Percentiles rank a stretch among this genome's conserved stretches.
Evolutionary conservation across 805 yeast genomes (phyloP).

Genomic region (Lipomyces yamadae): DNA sequence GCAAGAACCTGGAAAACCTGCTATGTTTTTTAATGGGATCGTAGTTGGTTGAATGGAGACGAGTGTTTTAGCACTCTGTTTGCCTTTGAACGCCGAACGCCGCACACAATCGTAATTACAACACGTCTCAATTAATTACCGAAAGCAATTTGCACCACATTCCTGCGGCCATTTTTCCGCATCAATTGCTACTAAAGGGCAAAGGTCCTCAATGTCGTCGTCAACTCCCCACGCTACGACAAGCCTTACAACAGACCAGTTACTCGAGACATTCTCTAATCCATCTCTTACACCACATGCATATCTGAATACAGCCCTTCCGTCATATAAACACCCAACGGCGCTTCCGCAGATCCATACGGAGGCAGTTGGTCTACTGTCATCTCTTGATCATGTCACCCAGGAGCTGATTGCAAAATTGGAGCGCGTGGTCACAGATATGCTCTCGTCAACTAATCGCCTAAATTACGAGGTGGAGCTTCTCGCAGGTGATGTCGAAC

Average conservation of each 20-base stretch:
- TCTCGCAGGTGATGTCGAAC: slow-evolving; percentile 35
- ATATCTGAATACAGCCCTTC: slow-evolving; percentile 32
- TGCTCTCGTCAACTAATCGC: slow-evolving; percentile 31
- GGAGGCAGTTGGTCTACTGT: slow-evolving; percentile 27
- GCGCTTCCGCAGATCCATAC: slow-evolving; percentile 31
- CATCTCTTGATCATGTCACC: slow-evolving; percentile 34
- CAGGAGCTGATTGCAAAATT: slow-evolving; percentile 32
- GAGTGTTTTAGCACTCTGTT: no score
- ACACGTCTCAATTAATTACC: no score
- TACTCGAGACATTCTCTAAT: slow-evolving; percentile 29
- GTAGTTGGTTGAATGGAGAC: no score
- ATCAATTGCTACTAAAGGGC: background rate
- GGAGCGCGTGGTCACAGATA: slow-evolving; percentile 32
- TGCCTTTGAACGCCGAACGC: no score
- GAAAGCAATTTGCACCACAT: no score
- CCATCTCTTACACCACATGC: slow-evolving; percentile 30
- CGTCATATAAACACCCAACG: slow-evolving; percentile 17
- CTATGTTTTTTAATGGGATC: background rate
- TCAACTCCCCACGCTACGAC: background rate
- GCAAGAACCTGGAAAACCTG: background rate
- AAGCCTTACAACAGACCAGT: slow-evolving; percentile 13
- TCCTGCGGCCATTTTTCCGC: background rate
- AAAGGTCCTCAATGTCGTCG: background rate
- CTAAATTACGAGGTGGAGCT: slow-evolving; percentile 36
- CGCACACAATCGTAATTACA: no score